phyloP scores from a whole-genome alignment of 306 rosid species.

The Cyclanthera cordifolia region DNA sequence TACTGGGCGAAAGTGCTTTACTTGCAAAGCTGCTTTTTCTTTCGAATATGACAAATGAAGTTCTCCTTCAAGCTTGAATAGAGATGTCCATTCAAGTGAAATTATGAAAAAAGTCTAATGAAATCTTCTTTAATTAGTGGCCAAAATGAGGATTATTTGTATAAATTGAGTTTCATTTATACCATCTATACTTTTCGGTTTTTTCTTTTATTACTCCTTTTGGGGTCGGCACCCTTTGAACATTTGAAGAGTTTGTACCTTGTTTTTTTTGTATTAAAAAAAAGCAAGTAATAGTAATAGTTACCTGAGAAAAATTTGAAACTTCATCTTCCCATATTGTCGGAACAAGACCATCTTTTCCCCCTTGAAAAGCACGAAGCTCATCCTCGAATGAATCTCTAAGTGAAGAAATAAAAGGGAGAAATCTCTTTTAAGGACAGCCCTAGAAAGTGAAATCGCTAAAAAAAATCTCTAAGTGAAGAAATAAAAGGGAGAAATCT shows the following conservation, averaged over 20 bases:
- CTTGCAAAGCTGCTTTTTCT: too few species aligned
- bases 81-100: too few species aligned
- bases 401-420: constrained; percentile 15
- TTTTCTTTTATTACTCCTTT: neutral
- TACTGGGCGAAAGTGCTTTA: too few species aligned
- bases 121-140: too few species aligned
- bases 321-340: constrained; percentile 80
- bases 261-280: neutral
- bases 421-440: neutral
- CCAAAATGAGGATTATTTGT: too few species aligned
- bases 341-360: constrained; percentile 81
- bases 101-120: too few species aligned
- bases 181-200: neutral
- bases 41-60: too few species aligned
- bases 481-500: constrained; percentile 8
- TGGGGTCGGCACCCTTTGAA: neutral
- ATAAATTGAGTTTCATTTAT: neutral
- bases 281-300: neutral
- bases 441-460: too few species aligned
- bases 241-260: neutral
- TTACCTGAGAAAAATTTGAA: constrained; percentile 89
- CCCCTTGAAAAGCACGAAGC: constrained; percentile 95
- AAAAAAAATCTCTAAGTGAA: constrained; percentile 71
- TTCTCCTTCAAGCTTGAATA: too few species aligned
- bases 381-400: constrained; percentile 99